Conservation (phyloP, 2,329 filamentous ascomycete species). For the Penicillium freii region DNA sequence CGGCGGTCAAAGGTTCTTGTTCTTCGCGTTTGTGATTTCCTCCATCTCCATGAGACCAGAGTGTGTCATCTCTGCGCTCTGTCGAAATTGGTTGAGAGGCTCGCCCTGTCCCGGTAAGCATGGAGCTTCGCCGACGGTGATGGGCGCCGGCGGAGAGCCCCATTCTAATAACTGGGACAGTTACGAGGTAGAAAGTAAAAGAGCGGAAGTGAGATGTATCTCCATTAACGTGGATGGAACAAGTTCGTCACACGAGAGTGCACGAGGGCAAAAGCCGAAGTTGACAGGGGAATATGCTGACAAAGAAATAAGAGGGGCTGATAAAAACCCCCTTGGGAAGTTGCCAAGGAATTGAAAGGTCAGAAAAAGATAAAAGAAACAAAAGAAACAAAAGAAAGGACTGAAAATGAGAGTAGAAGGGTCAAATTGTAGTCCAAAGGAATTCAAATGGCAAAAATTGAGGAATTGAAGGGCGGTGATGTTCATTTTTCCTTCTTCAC, state of each 20-base stretch:
- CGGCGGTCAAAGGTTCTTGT: conserved; percentile 33
- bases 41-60: conserved; percentile 25
- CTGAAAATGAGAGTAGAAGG: neutral
- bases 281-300: conserved; percentile 6
- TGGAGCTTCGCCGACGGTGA: conserved; percentile 41
- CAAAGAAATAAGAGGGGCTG: conserved; percentile 5
- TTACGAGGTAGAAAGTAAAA: conserved; percentile 14
- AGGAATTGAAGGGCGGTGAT: neutral
- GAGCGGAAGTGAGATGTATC: conserved; percentile 9
- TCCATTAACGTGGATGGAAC: conserved; percentile 21
- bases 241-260: conserved; percentile 16
- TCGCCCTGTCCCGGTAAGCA: conserved; percentile 47
- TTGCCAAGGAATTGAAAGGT: neutral
- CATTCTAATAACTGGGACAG: conserved; percentile 26
- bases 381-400: neutral
- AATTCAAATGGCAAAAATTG: neutral
- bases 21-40: conserved; percentile 33
- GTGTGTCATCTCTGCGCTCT: conserved; percentile 38
- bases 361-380: no score
- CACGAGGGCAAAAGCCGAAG: conserved; percentile 1
- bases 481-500: neutral
- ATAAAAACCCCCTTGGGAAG: neutral
- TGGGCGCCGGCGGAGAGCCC: conserved; percentile 35
- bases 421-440: conserved; percentile 2
- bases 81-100: conserved; percentile 44